Evolutionary conservation across 1,139 yeast species (phyloP).

Genomic region (Pichia sp.): DNA sequence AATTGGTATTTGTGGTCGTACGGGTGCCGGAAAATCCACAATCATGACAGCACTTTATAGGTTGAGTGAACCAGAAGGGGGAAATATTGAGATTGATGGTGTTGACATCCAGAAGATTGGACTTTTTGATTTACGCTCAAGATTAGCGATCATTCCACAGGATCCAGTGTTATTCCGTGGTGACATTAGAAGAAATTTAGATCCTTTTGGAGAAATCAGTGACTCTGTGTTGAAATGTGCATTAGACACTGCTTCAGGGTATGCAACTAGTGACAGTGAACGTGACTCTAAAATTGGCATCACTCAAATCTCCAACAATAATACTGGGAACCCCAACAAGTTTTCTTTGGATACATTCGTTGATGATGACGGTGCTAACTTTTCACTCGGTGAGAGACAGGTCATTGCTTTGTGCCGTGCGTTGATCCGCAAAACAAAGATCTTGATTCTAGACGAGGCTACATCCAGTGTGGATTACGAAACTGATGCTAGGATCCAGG

Average conservation of each 20-base stretch:
- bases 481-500: constrained; percentile 50
- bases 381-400: constrained; percentile 54
- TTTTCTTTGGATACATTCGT: constrained; percentile 50
- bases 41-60: constrained; percentile 40
- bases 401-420: constrained; percentile 53
- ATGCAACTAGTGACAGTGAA: constrained; percentile 19
- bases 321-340: constrained; percentile 27
- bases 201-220: constrained; percentile 37
- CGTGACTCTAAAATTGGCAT: background rate
- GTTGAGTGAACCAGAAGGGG: constrained; percentile 51
- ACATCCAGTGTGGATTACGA: constrained; percentile 56
- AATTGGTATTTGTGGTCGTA: constrained; percentile 43
- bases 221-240: constrained; percentile 46
- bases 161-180: constrained; percentile 43
- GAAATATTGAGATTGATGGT: constrained; percentile 36
- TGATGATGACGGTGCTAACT: constrained; percentile 52
- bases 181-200: constrained; percentile 39
- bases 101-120: constrained; percentile 36
- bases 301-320: background rate
- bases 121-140: constrained; percentile 8
- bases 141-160: background rate
- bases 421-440: constrained; percentile 46
- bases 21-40: constrained; percentile 45
- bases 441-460: constrained; percentile 53
- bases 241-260: constrained; percentile 43